Conservation (phyloP, 2,329 filamentous ascomycete genomes). For the Teratosphaeria destructans region DNA sequence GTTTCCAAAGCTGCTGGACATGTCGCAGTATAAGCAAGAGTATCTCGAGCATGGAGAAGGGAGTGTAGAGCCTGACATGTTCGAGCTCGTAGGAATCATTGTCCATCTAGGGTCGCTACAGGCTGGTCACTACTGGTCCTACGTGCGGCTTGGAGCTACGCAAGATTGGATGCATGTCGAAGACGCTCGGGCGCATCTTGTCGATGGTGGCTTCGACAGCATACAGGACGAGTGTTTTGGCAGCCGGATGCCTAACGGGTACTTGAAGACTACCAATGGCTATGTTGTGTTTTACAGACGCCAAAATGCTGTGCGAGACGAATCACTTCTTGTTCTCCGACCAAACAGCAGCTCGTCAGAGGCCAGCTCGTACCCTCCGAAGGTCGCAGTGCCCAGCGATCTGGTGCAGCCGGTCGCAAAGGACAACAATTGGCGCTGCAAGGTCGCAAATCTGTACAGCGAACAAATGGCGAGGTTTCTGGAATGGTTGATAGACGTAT, state of each 20-base stretch:
- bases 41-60: slow-evolving; percentile 57
- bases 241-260: slow-evolving; percentile 47
- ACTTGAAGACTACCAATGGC: slow-evolving; percentile 51
- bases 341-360: background rate
- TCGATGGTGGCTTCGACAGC: slow-evolving; percentile 53
- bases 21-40: slow-evolving; percentile 83
- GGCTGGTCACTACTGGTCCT: slow-evolving; percentile 95
- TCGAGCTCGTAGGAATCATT: slow-evolving; percentile 88
- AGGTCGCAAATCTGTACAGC: slow-evolving; percentile 15
- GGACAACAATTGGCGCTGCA: slow-evolving; percentile 9
- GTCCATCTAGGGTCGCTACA: slow-evolving; percentile 90
- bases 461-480: slow-evolving; percentile 11
- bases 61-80: slow-evolving; percentile 57
- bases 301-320: background rate
- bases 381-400: background rate
- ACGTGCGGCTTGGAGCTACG: slow-evolving; percentile 61
- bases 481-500: slow-evolving; percentile 9
- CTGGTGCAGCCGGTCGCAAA: background rate
- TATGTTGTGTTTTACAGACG: slow-evolving; percentile 99
- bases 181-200: slow-evolving; percentile 68
- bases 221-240: slow-evolving; percentile 68
- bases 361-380: slow-evolving; percentile 1
- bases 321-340: background rate
- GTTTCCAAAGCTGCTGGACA: slow-evolving; percentile 74
- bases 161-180: slow-evolving; percentile 83